A percentile compares a stretch with the other conserved stretches of the same genome.
Evolutionary conservation across 805 yeast species (phyloP).

Genomic region (Millerago galiae): DNA sequence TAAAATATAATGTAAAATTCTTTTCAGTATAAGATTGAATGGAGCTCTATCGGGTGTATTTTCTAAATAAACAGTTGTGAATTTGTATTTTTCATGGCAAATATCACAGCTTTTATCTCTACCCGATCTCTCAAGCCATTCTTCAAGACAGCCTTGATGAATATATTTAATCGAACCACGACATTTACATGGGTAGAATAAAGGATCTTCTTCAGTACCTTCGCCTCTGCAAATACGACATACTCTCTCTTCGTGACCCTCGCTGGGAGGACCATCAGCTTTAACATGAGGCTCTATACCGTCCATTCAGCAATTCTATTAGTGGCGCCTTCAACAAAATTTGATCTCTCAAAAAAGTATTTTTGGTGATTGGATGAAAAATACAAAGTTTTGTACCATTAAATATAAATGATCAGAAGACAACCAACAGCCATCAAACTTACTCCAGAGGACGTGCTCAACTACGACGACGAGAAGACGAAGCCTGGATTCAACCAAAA

Average conservation of each 20-base stretch:
- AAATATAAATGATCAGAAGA: slow-evolving; percentile 51
- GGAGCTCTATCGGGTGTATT: slow-evolving; percentile 66
- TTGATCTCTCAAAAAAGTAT: too few relatives aligned
- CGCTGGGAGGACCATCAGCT: neutral
- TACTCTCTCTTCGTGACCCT: slow-evolving; percentile 34
- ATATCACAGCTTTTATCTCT: slow-evolving; percentile 75
- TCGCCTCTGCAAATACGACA: slow-evolving; percentile 96
- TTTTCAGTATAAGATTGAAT: slow-evolving; percentile 36
- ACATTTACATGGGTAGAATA: slow-evolving; percentile 89
- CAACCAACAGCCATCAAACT: slow-evolving; percentile 63
- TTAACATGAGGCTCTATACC: neutral
- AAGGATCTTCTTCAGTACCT: slow-evolving; percentile 69
- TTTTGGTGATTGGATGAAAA: too few relatives aligned
- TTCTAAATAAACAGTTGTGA: slow-evolving; percentile 57
- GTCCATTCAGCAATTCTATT: neutral
- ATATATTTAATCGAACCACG: slow-evolving; percentile 89
- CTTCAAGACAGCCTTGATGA: slow-evolving; percentile 85
- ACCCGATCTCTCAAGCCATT: slow-evolving; percentile 65
- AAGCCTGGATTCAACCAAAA: slow-evolving; percentile 17
- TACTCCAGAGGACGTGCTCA: slow-evolving; percentile 57
- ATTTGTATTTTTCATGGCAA: slow-evolving; percentile 70
- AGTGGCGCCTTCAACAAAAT: too few relatives aligned
- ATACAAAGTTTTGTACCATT: neutral
- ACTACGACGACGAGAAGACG: slow-evolving; percentile 24
- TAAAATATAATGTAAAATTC: slow-evolving; percentile 24